Percentiles rank a stretch among this genome's conserved stretches.
These are phyloP conservation scores for Exophiala spinifera DNA, from an alignment of 2,329 filamentous ascomycete genomes.

Conservation along the genomic window DNA sequence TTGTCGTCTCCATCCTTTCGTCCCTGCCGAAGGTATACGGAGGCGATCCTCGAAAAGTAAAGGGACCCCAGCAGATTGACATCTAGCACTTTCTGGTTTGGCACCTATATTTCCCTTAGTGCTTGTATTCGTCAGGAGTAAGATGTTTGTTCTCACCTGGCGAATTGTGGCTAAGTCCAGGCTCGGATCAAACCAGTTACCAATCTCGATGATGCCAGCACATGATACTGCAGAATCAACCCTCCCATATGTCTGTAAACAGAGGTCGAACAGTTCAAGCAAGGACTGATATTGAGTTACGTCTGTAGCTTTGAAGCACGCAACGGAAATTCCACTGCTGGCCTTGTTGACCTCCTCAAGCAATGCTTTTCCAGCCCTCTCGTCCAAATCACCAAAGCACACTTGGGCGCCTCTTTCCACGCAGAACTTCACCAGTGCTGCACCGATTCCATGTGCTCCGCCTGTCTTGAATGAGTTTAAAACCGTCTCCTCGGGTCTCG, in stretches of 20 bases:
- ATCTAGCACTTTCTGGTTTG: slow-evolving; percentile 41
- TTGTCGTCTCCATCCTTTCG: slow-evolving; percentile 35
- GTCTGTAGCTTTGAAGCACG: slow-evolving; percentile 3
- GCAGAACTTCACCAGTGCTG: slow-evolving; percentile 39
- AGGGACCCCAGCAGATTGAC: slow-evolving; percentile 49
- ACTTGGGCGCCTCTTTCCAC: slow-evolving; percentile 40
- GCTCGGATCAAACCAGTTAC: slow-evolving; percentile 43
- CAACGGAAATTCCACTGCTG: not conserved
- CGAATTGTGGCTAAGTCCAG: slow-evolving; percentile 44
- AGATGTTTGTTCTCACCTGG: slow-evolving; percentile 29
- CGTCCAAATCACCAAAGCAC: slow-evolving; percentile 44
- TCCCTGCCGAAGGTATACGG: slow-evolving; percentile 48
- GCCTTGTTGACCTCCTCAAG: slow-evolving; percentile 14
- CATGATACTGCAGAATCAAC: slow-evolving; percentile 49
- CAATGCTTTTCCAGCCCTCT: slow-evolving; percentile 32
- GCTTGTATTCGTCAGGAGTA: not conserved
- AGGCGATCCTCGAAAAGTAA: slow-evolving; percentile 48
- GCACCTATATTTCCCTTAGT: not conserved
- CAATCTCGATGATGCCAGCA: slow-evolving; percentile 46
- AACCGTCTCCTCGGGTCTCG: not conserved
- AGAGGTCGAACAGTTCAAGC: slow-evolving; percentile 45
- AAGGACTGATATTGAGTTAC: slow-evolving; percentile 46
- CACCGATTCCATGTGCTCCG: slow-evolving; percentile 43
- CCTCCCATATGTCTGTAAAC: slow-evolving; percentile 40
- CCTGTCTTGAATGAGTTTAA: not conserved